Evolutionary conservation across 768 basidiomycete species (phyloP), one percentile per base, ranked within the genome.

Genomic region (Termitomyces sp.): DNA sequence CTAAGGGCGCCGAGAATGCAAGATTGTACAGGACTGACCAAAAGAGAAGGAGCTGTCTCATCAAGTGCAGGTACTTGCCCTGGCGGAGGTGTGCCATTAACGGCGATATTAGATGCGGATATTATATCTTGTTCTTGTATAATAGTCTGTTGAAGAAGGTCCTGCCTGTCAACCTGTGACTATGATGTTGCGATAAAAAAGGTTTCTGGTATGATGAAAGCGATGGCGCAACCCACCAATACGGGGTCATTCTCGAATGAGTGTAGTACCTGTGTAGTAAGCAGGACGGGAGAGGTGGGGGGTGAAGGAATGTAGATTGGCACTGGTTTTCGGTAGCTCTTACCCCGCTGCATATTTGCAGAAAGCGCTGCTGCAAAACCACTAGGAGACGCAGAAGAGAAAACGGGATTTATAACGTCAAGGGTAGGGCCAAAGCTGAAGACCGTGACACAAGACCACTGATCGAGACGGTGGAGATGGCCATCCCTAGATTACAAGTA

Each of bases 291-390:
- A 5, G 76, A 76, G 1, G 78, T 70, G 47, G 83, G 80, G 5
- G 86, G 82, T 12, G 86, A 85, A 34, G 86, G 86, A 43, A 86
- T 75, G 69, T 82, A 88, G 52, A 71, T 70, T 3, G 88, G 88
- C 40, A 81, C 86, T 32, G 88, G 88, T 67, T 89, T 89, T 52
- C 87, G 77, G 67, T 86, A 84, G 67, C 82, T 85, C 79, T 81
- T 81, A 63, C 69, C 68, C 45, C 72, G 73, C 54, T 66, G 70
- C 72, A 76, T 70, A 41, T 19, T 27, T 46, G 48, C 40, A 17
- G 47, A 17, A 19, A 43, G 45, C 23, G 52, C 8, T 40, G 44
- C 17, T 50, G 21, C 23, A 45, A 52, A 43, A 30, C 40, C 21
- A 43, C 30, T 45, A 17, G 30, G n/a, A n/a, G n/a, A n/a, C n/a